phyloP scores from a whole-genome alignment of 2,329 filamentous ascomycete species.

The Furcasterigmium sp. region DNA sequence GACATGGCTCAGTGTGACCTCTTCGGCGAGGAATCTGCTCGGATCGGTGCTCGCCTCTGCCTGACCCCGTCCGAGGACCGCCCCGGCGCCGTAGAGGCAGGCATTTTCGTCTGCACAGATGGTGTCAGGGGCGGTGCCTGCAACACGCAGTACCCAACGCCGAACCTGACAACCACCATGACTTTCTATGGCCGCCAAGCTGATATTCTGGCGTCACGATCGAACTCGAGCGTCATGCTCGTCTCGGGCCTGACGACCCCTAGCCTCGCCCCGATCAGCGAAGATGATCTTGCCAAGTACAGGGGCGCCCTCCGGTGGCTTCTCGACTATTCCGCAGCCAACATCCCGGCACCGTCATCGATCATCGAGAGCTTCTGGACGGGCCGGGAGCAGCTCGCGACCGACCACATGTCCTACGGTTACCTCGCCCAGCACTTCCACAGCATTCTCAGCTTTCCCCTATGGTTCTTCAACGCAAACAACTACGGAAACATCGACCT shows the following conservation, averaged over 20 bases:
- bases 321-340: slow-evolving; percentile 11
- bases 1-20: slow-evolving; percentile 3
- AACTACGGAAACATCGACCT: slow-evolving; percentile 15
- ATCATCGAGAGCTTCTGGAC: slow-evolving; percentile 13
- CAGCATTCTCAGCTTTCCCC: slow-evolving; percentile 14
- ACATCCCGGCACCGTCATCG: slow-evolving; percentile 11
- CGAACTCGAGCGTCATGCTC: slow-evolving; percentile 10
- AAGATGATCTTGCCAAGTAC: slow-evolving; percentile 6
- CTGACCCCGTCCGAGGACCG: not conserved
- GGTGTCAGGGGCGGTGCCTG: not conserved
- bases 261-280: not conserved
- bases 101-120: slow-evolving; percentile 4
- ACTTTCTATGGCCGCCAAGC: slow-evolving; percentile 7
- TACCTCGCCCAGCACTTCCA: slow-evolving; percentile 15
- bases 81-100: not conserved
- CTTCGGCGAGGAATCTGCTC: slow-evolving; percentile 1
- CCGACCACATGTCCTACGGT: slow-evolving; percentile 8
- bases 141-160: not conserved
- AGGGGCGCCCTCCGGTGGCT: slow-evolving; percentile 10
- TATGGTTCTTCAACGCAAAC: slow-evolving; percentile 19
- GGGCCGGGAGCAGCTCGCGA: slow-evolving; percentile 1
- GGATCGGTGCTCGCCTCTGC: slow-evolving; percentile 3
- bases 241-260: slow-evolving; percentile 3
- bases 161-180: slow-evolving; percentile 10
- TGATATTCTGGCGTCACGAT: slow-evolving; percentile 3